Base-by-base conservation (phyloP, 2,329 filamentous ascomycete genomes). In the Emericellopsis atlantica region DNA sequence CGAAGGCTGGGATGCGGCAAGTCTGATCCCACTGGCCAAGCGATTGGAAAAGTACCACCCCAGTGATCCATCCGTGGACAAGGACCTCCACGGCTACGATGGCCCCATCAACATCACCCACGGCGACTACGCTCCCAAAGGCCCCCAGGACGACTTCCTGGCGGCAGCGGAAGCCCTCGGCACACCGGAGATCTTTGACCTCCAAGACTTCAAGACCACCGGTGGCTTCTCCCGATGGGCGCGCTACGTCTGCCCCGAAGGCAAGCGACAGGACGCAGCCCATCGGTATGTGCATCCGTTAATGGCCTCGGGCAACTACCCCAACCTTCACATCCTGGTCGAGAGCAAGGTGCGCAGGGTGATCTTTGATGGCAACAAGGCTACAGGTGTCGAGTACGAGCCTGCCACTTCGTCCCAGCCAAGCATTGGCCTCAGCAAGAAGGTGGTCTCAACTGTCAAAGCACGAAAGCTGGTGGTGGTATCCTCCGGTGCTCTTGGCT, bases 241-340 rank as follows among this genome's bases (percentile, higher is more conserved):
- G 22, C 58, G 65, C n/a, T 74, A 70, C 45, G 61, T 74, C 18
- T 57, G 57, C 1, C 61, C 58, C 0, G 64, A 72, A 24, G 71
- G 71, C 16, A 58, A 57, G 39, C 65, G 73, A 21, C 70, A 74
- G 50, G 73, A 77, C 49, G 56, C 71, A 3, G 73, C 72, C 1
- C 65, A 69, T 46, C 49, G 58, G 24, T 76, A 72, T 43, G 48
- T 79, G 8, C 72, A 76, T 45, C 69, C 71, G 1, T 60, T 67
- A 32, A 54, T 76, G 0, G 57, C 68, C 40, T 59, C 62, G 42
- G 50, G 65, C 5, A 53, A 66, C 15, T 61, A 69, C 42, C 65
- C 67, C 0, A 74, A 75, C 40, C 60, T 80, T 1, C 68, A 76
- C 40, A 63, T 79, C 7, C 56, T 78, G 3, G 60, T 68, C 1